A percentile compares a stretch with the other conserved stretches of the same genome.
phyloP scores from a whole-genome alignment of 179 eudicot species.

The Patellifolia procumbens region DNA sequence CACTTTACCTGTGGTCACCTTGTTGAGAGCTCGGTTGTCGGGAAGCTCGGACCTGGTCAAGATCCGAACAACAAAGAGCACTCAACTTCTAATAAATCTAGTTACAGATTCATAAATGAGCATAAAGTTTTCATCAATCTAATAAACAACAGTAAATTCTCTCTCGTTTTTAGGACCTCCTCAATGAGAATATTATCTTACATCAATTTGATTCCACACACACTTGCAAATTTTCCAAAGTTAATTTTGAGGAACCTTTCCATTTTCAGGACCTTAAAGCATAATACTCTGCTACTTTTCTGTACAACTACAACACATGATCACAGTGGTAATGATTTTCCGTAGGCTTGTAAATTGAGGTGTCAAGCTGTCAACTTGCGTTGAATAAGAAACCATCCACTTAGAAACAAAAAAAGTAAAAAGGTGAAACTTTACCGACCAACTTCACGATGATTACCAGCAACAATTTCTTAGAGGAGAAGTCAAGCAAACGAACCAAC shows the following conservation, averaged over 20 bases:
- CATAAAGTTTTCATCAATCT: neutral
- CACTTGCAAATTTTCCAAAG: neutral
- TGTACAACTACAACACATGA: neutral
- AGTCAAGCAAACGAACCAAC: no score
- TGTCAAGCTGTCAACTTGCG: neutral
- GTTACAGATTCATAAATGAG: neutral
- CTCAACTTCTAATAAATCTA: neutral
- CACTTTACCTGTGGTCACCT: no score
- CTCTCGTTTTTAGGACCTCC: neutral
- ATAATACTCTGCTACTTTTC: neutral
- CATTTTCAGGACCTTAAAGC: neutral
- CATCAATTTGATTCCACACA: neutral
- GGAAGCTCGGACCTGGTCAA: no score
- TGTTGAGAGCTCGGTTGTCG: no score
- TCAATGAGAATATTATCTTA: no score
- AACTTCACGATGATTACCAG: neutral
- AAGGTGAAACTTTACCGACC: neutral
- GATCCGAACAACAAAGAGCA: no score
- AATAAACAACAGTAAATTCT: neutral
- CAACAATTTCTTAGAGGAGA: conserved; percentile 1
- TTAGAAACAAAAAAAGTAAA: neutral
- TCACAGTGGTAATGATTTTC: neutral
- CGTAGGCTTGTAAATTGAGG: neutral
- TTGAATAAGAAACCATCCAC: neutral
- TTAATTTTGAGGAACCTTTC: neutral